Evolutionary conservation across 345 rosid genomes (phyloP).

Genomic region (Cochlearia excelsa): DNA sequence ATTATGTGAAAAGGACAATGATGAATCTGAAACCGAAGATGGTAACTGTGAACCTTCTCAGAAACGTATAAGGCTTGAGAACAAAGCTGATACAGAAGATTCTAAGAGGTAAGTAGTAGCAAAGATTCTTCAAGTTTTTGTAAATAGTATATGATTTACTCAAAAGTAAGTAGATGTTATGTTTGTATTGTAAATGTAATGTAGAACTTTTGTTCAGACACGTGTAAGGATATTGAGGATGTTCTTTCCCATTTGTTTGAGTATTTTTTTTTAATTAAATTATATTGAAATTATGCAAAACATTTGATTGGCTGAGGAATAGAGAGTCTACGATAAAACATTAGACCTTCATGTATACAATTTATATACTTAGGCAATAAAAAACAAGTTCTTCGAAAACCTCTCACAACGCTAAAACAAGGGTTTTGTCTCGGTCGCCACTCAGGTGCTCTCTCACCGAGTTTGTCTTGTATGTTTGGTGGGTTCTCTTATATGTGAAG

Average conservation of each 20-base stretch:
- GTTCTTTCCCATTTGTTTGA: conserved; percentile 18
- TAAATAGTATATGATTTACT: conserved; percentile 18
- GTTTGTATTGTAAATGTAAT: conserved; percentile 17
- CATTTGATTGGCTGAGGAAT: no score
- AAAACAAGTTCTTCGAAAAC: no score
- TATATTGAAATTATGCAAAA: no score
- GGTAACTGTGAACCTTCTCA: conserved; percentile 34
- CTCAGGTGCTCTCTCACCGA: conserved; percentile 8
- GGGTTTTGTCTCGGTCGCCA: not conserved
- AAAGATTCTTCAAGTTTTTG: conserved; percentile 6
- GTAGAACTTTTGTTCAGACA: conserved; percentile 17
- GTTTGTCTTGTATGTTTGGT: not conserved
- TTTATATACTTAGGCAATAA: no score
- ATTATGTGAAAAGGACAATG: conserved; percentile 38
- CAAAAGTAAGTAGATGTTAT: conserved; percentile 2
- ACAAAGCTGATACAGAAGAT: conserved; percentile 39
- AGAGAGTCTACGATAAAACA: not conserved
- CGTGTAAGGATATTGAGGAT: conserved; percentile 16
- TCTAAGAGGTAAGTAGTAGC: conserved; percentile 31
- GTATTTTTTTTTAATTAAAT: not conserved
- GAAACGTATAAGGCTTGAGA: conserved; percentile 43
- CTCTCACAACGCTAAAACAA: no score
- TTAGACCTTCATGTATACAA: not conserved
- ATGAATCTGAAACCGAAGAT: conserved; percentile 26
- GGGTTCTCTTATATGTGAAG: not conserved